Conservation (phyloP, 2,329 filamentous ascomycete species). For the Tolypocladium tropicale region DNA sequence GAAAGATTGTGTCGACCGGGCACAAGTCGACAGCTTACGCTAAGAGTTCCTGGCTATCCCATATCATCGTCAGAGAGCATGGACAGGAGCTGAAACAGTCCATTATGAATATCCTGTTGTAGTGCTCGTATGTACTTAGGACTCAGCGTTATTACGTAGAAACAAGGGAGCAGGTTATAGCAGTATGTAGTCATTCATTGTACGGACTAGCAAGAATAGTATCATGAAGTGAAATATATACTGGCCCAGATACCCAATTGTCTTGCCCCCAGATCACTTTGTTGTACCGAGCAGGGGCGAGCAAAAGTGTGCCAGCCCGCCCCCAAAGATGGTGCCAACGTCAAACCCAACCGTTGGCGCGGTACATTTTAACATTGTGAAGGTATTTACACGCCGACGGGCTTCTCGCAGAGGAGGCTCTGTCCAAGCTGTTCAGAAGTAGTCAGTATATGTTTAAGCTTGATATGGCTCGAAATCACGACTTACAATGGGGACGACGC, state of each 20-base stretch:
- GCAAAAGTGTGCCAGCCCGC: not conserved
- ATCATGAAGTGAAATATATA: not conserved
- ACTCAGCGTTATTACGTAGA: too few species aligned
- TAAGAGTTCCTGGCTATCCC: too few species aligned
- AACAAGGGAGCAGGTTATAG: not conserved
- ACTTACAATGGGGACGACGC: slow-evolving; percentile 6
- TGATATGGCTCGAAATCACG: not conserved
- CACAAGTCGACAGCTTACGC: too few species aligned
- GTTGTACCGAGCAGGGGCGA: not conserved
- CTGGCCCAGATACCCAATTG: not conserved
- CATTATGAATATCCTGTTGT: too few species aligned
- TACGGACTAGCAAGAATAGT: not conserved
- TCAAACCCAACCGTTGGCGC: not conserved
- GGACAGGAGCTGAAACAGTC: too few species aligned
- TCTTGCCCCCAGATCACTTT: not conserved
- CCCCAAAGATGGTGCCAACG: not conserved
- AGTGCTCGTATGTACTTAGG: too few species aligned
- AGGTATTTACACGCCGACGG: not conserved
- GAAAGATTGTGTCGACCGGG: too few species aligned
- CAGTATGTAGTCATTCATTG: not conserved
- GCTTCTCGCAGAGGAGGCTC: not conserved
- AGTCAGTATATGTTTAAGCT: not conserved
- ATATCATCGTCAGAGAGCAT: too few species aligned
- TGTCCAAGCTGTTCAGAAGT: not conserved
- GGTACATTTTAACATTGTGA: not conserved